Percentiles rank a stretch among this genome's conserved stretches.
These are phyloP conservation scores for Fonsecaea monophora DNA, from an alignment of 2,329 filamentous ascomycete genomes.

Conservation along the genomic window DNA sequence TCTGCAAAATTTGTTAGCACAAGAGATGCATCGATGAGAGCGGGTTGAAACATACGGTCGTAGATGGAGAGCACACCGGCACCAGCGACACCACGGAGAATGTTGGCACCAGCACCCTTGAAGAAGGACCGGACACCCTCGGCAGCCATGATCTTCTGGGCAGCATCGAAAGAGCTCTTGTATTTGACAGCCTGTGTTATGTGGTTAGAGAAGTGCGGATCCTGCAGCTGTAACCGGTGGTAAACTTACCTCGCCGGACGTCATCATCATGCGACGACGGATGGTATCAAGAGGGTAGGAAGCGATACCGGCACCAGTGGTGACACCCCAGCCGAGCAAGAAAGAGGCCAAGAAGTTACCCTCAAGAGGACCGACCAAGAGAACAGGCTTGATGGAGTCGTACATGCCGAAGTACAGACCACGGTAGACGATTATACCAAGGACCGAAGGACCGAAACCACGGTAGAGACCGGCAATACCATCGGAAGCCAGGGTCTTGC, in stretches of 20 bases:
- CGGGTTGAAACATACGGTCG: conserved; percentile 68
- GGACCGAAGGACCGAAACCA: conserved; percentile 99
- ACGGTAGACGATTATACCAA: conserved; percentile 99
- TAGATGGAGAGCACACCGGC: conserved; percentile 99
- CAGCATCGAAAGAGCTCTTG: conserved; percentile 93
- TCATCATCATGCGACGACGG: conserved; percentile 99
- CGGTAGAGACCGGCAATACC: conserved; percentile 99
- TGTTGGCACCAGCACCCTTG: conserved; percentile 99
- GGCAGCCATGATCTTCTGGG: conserved; percentile 91
- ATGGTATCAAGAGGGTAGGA: conserved; percentile 99
- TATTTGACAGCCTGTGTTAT: conserved; percentile 93
- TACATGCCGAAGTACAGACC: conserved; percentile 99
- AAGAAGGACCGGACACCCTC: conserved; percentile 99
- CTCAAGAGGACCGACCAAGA: conserved; percentile 88
- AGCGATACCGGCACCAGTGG: conserved; percentile 99
- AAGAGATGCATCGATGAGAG: background rate
- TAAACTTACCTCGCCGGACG: conserved; percentile 70
- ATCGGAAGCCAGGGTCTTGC: conserved; percentile 98
- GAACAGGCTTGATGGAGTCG: conserved; percentile 99
- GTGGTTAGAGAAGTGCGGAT: conserved; percentile 17
- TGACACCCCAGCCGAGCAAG: conserved; percentile 97
- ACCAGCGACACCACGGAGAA: conserved; percentile 99
- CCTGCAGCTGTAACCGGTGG: background rate
- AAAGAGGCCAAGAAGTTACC: conserved; percentile 99
- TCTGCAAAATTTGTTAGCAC: conserved; percentile 36